These are phyloP conservation scores for Lactifluus pinguis DNA, from an alignment of 768 basidiomycete species.

Conservation along the genomic window DNA sequence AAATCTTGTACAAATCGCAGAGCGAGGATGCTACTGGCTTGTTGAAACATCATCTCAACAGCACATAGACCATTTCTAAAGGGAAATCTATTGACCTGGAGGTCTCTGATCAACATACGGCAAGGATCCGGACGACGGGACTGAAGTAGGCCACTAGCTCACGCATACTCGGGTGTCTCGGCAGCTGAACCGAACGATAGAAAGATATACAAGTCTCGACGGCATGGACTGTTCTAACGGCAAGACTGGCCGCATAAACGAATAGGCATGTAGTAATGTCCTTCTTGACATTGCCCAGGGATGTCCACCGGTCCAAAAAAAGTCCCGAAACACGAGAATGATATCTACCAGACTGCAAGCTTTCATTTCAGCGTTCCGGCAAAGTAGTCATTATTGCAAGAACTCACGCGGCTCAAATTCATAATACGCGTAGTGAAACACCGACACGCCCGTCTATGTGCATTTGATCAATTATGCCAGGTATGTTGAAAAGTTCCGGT, in stretches of 20 bases:
- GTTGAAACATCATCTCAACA: background rate
- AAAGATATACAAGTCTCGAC: background rate
- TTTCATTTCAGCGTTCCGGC: background rate
- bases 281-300: background rate
- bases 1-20: background rate
- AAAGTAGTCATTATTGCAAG: background rate
- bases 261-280: background rate
- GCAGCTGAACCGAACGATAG: background rate
- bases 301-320: background rate
- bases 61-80: background rate
- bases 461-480: background rate
- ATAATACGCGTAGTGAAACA: background rate
- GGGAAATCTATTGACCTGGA: background rate
- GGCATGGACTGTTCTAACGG: background rate
- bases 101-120: background rate
- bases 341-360: background rate
- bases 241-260: background rate
- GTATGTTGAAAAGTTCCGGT: slow-evolving; percentile 1
- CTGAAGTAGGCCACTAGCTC: background rate
- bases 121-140: background rate
- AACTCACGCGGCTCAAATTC: background rate
- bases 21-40: background rate
- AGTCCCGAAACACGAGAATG: background rate
- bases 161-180: background rate
- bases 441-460: background rate